Evolutionary conservation across 306 rosid genomes (phyloP).

Genomic region (Sicyos baderoa): DNA sequence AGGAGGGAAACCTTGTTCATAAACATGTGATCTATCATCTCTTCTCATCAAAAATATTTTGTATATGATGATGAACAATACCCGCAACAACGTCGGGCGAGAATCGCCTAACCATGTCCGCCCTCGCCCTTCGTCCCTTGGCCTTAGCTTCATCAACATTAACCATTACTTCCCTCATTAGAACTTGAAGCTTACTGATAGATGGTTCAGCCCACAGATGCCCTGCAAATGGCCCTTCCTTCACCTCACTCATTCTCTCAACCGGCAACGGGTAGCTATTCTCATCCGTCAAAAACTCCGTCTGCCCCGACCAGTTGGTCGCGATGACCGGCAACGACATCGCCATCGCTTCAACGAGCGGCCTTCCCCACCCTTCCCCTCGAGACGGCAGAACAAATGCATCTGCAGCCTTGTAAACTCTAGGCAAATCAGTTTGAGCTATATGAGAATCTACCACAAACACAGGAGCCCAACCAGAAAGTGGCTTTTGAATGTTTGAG

Average conservation of each 20-base stretch:
- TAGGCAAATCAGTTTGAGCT: constrained; percentile 54
- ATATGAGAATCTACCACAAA: constrained; percentile 62
- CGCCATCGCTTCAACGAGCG: constrained; percentile 82
- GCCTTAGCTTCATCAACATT: constrained; percentile 46
- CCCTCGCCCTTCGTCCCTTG: constrained; percentile 53
- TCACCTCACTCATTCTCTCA: constrained; percentile 59
- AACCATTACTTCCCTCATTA: constrained; percentile 50
- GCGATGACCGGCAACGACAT: constrained; percentile 73
- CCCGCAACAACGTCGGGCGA: constrained; percentile 61
- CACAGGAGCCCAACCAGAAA: constrained; percentile 53
- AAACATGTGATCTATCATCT: background rate
- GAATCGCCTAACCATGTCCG: constrained; percentile 55
- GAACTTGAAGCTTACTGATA: constrained; percentile 34
- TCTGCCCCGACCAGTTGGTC: constrained; percentile 85
- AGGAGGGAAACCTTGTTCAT: background rate
- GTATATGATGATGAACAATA: constrained; percentile 40
- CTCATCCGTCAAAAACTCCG: constrained; percentile 58
- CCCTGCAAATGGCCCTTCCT: constrained; percentile 71
- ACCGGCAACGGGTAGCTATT: constrained; percentile 61
- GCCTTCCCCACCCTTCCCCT: constrained; percentile 96
- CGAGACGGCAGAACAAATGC: constrained; percentile 78
- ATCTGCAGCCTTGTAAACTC: constrained; percentile 61
- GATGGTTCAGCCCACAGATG: constrained; percentile 92
- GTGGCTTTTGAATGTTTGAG: constrained; percentile 38
- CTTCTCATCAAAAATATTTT: constrained; percentile 19